Conservation (phyloP, 1,284 basidiomycete genomes). For the Leucoagaricus sp. region DNA sequence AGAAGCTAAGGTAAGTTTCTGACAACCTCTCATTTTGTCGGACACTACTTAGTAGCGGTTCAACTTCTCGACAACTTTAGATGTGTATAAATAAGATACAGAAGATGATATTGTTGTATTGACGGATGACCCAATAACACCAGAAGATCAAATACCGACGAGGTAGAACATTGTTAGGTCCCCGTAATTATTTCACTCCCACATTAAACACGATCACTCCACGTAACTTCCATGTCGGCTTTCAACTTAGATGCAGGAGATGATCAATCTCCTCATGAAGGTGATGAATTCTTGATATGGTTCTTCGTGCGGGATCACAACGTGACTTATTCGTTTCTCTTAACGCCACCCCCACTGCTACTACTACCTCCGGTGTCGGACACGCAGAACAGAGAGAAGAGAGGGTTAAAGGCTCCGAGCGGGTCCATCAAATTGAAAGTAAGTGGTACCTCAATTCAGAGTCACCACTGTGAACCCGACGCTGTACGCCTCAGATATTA, state of each 20-base stretch:
- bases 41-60: neutral
- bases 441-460: neutral
- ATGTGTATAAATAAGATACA: neutral
- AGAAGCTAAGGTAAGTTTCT: neutral
- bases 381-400: neutral
- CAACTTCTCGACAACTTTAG: neutral
- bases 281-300: slow-evolving; percentile 3
- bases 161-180: neutral
- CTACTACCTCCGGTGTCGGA: neutral
- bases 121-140: neutral
- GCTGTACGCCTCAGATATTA: neutral
- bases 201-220: too few relatives aligned
- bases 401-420: neutral
- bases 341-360: neutral
- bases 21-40: neutral
- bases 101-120: neutral
- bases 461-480: neutral
- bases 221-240: neutral
- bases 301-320: neutral
- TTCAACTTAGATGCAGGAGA: neutral
- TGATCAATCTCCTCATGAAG: neutral
- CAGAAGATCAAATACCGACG: neutral
- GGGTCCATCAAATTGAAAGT: neutral
- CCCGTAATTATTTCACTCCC: neutral
- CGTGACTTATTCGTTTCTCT: too few relatives aligned